These are phyloP conservation scores for Argentina anserina DNA, from an alignment of 306 rosid species.

Conservation along the genomic window DNA sequence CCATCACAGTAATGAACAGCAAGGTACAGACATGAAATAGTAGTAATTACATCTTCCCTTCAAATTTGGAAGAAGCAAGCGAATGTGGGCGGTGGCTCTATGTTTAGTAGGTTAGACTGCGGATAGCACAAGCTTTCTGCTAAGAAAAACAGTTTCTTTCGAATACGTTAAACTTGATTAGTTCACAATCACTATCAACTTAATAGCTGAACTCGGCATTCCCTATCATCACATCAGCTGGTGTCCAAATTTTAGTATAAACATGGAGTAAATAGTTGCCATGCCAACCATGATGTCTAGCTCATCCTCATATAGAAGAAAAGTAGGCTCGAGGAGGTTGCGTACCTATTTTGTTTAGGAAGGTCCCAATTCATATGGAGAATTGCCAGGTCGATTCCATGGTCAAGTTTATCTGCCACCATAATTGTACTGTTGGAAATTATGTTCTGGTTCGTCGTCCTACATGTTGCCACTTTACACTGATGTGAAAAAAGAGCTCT, in stretches of 20 bases:
- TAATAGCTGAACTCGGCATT: neutral
- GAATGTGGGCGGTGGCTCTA: neutral
- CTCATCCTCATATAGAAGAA: neutral
- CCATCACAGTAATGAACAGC: neutral
- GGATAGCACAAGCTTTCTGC: neutral
- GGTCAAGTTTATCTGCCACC: neutral
- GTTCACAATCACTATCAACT: slow-evolving; percentile 2
- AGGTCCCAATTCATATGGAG: neutral
- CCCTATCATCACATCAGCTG: neutral
- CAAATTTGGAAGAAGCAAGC: slow-evolving; percentile 1
- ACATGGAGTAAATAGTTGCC: neutral
- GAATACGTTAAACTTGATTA: neutral
- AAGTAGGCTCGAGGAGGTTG: slow-evolving; percentile 8
- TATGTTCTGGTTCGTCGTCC: neutral
- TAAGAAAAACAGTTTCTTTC: slow-evolving; percentile 1
- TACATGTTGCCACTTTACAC: neutral
- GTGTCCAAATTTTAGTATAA: neutral
- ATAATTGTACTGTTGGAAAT: slow-evolving; percentile 6
- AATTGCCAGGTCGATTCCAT: neutral
- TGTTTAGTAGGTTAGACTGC: neutral
- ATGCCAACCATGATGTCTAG: slow-evolving; percentile 10
- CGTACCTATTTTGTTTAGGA: neutral
- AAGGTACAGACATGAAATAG: neutral
- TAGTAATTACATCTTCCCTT: neutral
- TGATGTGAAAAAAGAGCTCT: neutral